Base-by-base conservation (phyloP, 176 grass and related monocot genomes). In the Metroxylon sagu region DNA sequence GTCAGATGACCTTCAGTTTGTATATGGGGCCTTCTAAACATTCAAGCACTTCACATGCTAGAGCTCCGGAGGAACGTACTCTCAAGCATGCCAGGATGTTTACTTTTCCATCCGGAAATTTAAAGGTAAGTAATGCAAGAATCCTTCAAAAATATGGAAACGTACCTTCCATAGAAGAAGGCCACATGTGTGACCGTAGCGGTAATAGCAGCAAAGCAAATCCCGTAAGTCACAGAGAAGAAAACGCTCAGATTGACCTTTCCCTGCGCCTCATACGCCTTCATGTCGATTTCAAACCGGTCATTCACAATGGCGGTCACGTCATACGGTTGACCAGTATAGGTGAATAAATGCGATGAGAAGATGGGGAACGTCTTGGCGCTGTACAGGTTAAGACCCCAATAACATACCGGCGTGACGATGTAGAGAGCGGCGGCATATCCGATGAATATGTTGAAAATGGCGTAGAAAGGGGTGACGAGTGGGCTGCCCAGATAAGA, bases 211-310 rank as follows among this genome's bases (percentile, higher is more conserved):
- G 90, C 83, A 66, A 95, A 95, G 69, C 80, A 72, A 17, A 95
- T 79, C n/a, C 90, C 90, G 1, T 95, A 95, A 15, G 69, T 60
- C 1, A 87, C 2, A 54, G 90, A 82, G 51, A 95, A 89, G 56
- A 95, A 86, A 17, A 83, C 69, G 74, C 86, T 89, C 26, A 95
- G 77, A 54, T 95, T 76, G 18, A 95, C 87, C 80, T 62, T 84
- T 5, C 90, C 90, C 28, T 81, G 71, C 54, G 74, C 14, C 15
- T 60, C 10, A 60, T 95, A 95, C 0, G 90, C 86, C 25, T 29
- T 52, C 63, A 71, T 53, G 52, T 95, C 77, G 16, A 95, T 71
- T 71, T 87, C 83, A 21, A 95, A 95, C 52, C 29, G 71, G 35
- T 90, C n/a, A 30, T 95, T 90, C 54, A 95, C 86, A 48, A 95